Conservation (phyloP, 2,329 filamentous ascomycete species). For the Bipolaris zeicola region DNA sequence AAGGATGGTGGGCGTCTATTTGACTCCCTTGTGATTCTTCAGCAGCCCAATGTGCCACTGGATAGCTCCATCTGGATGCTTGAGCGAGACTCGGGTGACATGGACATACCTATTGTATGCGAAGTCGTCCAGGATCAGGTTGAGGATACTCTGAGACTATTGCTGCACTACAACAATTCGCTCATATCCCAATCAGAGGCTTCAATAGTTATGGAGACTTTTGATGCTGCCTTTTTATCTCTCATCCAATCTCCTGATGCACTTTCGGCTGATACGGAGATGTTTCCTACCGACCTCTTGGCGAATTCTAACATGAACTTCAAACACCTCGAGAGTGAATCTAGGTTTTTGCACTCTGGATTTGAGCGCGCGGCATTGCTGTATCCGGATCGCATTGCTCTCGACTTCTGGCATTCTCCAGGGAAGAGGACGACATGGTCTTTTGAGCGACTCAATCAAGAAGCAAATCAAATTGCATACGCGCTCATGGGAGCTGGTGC, state of each 20-base stretch:
- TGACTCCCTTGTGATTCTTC: slow-evolving; percentile 79
- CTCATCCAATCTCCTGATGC: slow-evolving; percentile 28
- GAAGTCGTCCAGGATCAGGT: slow-evolving; percentile 67
- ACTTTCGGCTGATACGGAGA: slow-evolving; percentile 29
- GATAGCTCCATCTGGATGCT: slow-evolving; percentile 58
- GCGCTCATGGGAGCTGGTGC: slow-evolving; percentile 30
- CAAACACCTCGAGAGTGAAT: slow-evolving; percentile 8
- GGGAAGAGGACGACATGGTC: slow-evolving; percentile 42
- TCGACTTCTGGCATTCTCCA: slow-evolving; percentile 47
- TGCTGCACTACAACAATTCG: slow-evolving; percentile 61
- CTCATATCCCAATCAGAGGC: slow-evolving; percentile 38
- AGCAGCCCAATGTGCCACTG: slow-evolving; percentile 60
- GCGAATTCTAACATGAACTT: slow-evolving; percentile 34
- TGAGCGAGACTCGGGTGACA: slow-evolving; percentile 61
- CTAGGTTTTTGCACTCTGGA: slow-evolving; percentile 43
- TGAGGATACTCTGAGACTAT: slow-evolving; percentile 61
- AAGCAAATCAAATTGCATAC: slow-evolving; percentile 44
- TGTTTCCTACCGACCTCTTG: slow-evolving; percentile 28
- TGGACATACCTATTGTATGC: slow-evolving; percentile 78
- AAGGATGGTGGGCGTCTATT: slow-evolving; percentile 66
- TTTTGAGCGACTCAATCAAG: slow-evolving; percentile 36
- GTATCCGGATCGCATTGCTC: slow-evolving; percentile 39
- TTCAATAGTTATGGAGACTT: slow-evolving; percentile 34
- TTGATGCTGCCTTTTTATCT: slow-evolving; percentile 33
- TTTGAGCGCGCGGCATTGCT: slow-evolving; percentile 46